Evolutionary conservation across 176 grass and related monocot genomes (phyloP), one percentile per base, ranked within the genome.

Genomic region (Tillandsia leiboldiana): DNA sequence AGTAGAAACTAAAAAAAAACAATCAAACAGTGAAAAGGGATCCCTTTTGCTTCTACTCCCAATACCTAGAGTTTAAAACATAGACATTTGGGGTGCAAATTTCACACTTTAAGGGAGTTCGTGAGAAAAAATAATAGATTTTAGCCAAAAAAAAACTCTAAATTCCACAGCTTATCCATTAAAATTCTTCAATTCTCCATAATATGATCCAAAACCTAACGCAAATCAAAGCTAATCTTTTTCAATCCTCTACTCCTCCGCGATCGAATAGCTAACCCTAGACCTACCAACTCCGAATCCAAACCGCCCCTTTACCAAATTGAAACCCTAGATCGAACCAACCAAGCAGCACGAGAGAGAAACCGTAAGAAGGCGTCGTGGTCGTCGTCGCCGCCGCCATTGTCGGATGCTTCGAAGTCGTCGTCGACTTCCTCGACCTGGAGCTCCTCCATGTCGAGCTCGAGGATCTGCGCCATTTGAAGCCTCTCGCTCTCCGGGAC

Each of bases 371-470:
- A 78, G 13, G 70, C 68, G 26, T 79, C 50, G 50, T 33, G 33
- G 50, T 68, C 72, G 51, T 81, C 87, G 75, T 1, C 24, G 24
- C 24, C 24, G 24, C 73, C 72, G 75, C 33, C 33, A 42, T 42
- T 42, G 33, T 73, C 72, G 70, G 73, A 70, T 9, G 54, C 48
- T 50, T 48, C 49, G 2, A 64, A 20, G n/a, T 79, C 68, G 13
- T 53, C 71, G 63, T 83, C 81, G 47, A 87, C 81, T 73, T 83
- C 63, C 70, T 90, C 89, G 62, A 90, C 75, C 63, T 79, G 83
- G 51, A 92, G 84, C 84, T 97, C 93, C 79, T 89, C 92, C 88
- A 79, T 76, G 59, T 96, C 92, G 48, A 91, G 86, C 81, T 92
- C 73, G 52, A 84, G 72, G 75, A 92, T 92, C 84, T 87, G 86